Percentiles rank a stretch among this genome's conserved stretches.
phyloP scores from a whole-genome alignment of 2,329 filamentous ascomycete genomes.

The Stachybotrys echinatus region DNA sequence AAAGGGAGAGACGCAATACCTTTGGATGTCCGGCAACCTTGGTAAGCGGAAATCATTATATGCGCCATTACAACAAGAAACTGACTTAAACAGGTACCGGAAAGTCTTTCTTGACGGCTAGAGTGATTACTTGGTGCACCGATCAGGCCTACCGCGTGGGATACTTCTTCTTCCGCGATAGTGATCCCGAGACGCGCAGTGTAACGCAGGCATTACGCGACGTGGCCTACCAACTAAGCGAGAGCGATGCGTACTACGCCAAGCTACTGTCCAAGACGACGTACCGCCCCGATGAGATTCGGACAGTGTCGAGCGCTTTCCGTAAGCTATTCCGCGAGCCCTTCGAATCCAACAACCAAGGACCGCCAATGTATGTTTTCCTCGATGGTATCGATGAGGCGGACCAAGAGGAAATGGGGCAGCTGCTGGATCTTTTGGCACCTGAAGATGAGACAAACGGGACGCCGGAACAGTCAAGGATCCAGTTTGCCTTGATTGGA shows the following conservation, averaged over 20 bases:
- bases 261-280: slow-evolving; percentile 31
- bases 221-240: slow-evolving; percentile 40
- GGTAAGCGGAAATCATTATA: slow-evolving; percentile 19
- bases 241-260: slow-evolving; percentile 37
- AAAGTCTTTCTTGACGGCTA: slow-evolving; percentile 39
- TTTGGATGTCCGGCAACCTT: slow-evolving; percentile 39
- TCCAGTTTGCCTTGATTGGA: slow-evolving; percentile 35
- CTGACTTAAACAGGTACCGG: slow-evolving; percentile 26
- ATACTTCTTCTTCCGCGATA: slow-evolving; percentile 44
- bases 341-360: slow-evolving; percentile 23
- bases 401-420: slow-evolving; percentile 26
- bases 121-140: slow-evolving; percentile 34
- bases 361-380: slow-evolving; percentile 34
- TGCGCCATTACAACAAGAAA: too few relatives aligned
- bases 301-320: slow-evolving; percentile 38
- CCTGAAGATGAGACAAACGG: slow-evolving; percentile 14
- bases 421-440: slow-evolving; percentile 29
- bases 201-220: slow-evolving; percentile 39
- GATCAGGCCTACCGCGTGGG: slow-evolving; percentile 28
- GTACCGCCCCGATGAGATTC: slow-evolving; percentile 33
- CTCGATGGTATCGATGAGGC: slow-evolving; percentile 43
- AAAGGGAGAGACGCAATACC: slow-evolving; percentile 26
- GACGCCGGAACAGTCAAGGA: slow-evolving; percentile 11
- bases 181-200: slow-evolving; percentile 38
- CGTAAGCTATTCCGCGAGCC: slow-evolving; percentile 33